Evolutionary conservation across 371 early-diverging fungal species (phyloP), one percentile per base, ranked within the genome.

Genomic region (Dichotomocladium elegans): DNA sequence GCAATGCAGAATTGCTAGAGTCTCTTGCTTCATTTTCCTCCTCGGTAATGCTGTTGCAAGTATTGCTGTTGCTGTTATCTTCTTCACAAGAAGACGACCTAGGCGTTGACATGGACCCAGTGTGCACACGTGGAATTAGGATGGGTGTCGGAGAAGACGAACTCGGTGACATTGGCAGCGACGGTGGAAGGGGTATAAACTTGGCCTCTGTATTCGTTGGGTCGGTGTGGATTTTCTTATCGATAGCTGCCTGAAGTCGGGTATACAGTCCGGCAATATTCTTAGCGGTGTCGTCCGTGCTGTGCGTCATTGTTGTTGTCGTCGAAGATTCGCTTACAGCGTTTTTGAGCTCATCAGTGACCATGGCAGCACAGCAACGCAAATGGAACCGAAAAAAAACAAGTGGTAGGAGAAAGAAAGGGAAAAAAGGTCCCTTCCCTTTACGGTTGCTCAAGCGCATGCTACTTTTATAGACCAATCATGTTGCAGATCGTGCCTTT

Each of bases 191-290:
- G 31, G 77, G 77, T 37, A 77, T 66, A 51, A 64, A 66, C 33
- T 65, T 70, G n/a, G 71, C 69, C 37, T 72, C 70, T 27, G 59
- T 51, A 55, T 64, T 63, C 31, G 28, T 43, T 30, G 53, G 41
- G 50, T 37, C 47, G 35, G 55, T 40, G 11, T 24, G 67, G 43
- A 68, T 63, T 42, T 66, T 70, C 41, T 74, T 74, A 37, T 78
- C 77, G 55, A 79, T 78, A 45, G 70, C 74, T 15, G 81, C 74
- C 55, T 80, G 78, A 35, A 82, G 57, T 31, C 76, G 74, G 7
- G 78, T 74, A 48, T 82, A 82, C 1, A 82, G 65, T 30, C 74
- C 72, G 41, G 78, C 73, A 58, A 82, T 82, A 51, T 79, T 77
- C 56, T 78, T 72, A 10, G 68, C 66, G 27, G 72, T 70, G 41